Evolutionary conservation across 352 stramenopile genomes (phyloP).

Genomic region (Phytophthora cactorum): DNA sequence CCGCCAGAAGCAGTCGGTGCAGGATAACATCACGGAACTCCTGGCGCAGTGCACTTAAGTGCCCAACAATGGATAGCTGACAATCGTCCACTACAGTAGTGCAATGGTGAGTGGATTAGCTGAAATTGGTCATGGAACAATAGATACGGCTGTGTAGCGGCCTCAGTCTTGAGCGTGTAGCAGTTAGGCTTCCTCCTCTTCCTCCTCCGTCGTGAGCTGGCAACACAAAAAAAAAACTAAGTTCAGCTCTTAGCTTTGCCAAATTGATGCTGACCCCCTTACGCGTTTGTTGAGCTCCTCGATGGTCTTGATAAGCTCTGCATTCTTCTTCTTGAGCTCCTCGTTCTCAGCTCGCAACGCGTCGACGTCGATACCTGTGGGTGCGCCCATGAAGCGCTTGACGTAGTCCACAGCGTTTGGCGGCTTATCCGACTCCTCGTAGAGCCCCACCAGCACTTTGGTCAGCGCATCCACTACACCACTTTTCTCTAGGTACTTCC

Average conservation of each 20-base stretch:
- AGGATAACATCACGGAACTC: constrained; percentile 87
- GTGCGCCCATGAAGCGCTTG: constrained; percentile 95
- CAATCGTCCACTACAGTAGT: neutral
- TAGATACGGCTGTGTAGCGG: constrained; percentile 26
- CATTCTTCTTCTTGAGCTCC: constrained; percentile 93
- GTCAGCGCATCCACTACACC: constrained; percentile 97
- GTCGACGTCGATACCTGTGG: constrained; percentile 92
- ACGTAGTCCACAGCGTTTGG: constrained; percentile 98
- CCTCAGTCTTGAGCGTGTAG: constrained; percentile 9
- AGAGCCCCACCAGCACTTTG: constrained; percentile 96
- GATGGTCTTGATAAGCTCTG: constrained; percentile 90
- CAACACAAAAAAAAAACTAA: constrained; percentile 4
- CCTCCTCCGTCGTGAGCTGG: constrained; percentile 73
- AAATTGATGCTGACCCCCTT: constrained; percentile 14
- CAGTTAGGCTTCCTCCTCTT: constrained; percentile 51
- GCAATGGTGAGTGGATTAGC: constrained; percentile 25
- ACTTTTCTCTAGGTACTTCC: constrained; percentile 98
- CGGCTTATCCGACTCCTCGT: constrained; percentile 96
- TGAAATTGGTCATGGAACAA: constrained; percentile 15
- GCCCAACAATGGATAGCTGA: neutral
- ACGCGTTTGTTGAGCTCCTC: constrained; percentile 92
- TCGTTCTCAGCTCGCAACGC: constrained; percentile 90
- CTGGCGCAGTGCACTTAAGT: constrained; percentile 71
- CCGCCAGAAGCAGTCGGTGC: constrained; percentile 78
- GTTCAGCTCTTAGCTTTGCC: neutral